Conservation (phyloP, 2,329 filamentous ascomycete species). For the Colletotrichum sp. region DNA sequence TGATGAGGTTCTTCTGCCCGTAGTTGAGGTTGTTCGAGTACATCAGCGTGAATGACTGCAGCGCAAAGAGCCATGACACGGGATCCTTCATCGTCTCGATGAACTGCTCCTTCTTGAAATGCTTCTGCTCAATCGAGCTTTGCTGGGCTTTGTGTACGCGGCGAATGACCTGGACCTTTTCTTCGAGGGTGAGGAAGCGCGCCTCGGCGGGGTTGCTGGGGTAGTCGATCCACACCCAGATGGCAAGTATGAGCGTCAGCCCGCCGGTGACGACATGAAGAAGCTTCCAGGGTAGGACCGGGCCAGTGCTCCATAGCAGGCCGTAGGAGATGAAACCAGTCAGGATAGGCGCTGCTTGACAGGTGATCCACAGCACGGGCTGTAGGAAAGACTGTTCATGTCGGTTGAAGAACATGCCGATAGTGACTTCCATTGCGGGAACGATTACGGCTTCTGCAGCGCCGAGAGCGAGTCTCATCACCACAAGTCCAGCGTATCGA, state of each 20-base stretch:
- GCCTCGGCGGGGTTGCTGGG: conserved; percentile 21
- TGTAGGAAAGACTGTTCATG: conserved; percentile 37
- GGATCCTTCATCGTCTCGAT: conserved; percentile 31
- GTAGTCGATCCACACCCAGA: conserved; percentile 38
- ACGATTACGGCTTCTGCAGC: conserved; percentile 39
- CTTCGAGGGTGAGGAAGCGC: conserved; percentile 26
- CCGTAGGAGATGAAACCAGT: conserved; percentile 45
- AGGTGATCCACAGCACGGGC: conserved; percentile 37
- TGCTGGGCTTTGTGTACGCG: conserved; percentile 35
- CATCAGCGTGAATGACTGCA: conserved; percentile 37
- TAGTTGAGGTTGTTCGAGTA: conserved; percentile 43
- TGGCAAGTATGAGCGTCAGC: conserved; percentile 35
- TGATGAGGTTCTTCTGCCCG: conserved; percentile 42
- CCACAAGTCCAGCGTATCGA: conserved; percentile 38
- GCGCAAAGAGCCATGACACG: conserved; percentile 33
- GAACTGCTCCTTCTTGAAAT: conserved; percentile 35
- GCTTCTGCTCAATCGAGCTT: conserved; percentile 42
- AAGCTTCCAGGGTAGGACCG: conserved; percentile 40
- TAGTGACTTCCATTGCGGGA: conserved; percentile 44
- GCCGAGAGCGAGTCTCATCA: conserved; percentile 39
- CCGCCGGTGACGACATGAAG: conserved; percentile 43
- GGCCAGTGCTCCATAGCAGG: conserved; percentile 37
- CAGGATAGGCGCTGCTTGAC: conserved; percentile 37
- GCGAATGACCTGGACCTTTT: conserved; percentile 25
- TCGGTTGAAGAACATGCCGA: conserved; percentile 43